phyloP scores from a whole-genome alignment of 768 basidiomycete species.

The Xerocomus potaroensis region DNA sequence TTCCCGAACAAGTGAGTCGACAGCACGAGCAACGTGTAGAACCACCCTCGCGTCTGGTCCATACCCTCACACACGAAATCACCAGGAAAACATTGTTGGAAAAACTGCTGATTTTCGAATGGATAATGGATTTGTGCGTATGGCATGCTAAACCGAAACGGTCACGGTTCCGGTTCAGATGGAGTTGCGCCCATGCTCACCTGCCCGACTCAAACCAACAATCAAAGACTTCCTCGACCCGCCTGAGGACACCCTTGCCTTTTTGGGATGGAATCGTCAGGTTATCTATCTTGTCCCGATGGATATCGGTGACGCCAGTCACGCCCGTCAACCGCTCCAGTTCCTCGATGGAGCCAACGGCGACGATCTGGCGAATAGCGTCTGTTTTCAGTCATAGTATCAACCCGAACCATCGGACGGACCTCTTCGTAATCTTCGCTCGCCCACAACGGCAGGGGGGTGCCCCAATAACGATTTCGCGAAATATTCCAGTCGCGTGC shows the following conservation, averaged over 20 bases:
- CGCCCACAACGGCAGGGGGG: conserved; percentile 94
- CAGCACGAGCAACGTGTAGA: conserved; percentile 95
- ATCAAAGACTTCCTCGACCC: conserved; percentile 98
- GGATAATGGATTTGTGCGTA: conserved; percentile 98
- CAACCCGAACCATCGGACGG: not conserved
- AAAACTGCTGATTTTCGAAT: conserved; percentile 91
- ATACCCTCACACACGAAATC: conserved; percentile 98
- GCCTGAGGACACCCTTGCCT: conserved; percentile 81
- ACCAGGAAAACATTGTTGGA: conserved; percentile 84
- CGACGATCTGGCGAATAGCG: conserved; percentile 61
- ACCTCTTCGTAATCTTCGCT: conserved; percentile 91
- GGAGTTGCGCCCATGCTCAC: conserved; percentile 39
- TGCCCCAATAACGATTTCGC: conserved; percentile 99
- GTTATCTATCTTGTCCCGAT: conserved; percentile 92
- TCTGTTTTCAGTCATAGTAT: not conserved
- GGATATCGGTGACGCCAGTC: conserved; percentile 81
- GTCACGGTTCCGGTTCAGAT: not conserved
- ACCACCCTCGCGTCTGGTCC: conserved; percentile 99
- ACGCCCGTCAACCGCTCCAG: conserved; percentile 83
- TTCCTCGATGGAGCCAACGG: conserved; percentile 83
- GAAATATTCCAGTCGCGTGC: conserved; percentile 99
- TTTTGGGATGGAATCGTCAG: conserved; percentile 91
- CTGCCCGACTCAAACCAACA: conserved; percentile 99
- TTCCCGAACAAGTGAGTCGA: conserved; percentile 92
- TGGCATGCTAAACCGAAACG: conserved; percentile 76